phyloP scores from a whole-genome alignment of 176 grass and related monocot genomes.

The Zizania latifolia region DNA sequence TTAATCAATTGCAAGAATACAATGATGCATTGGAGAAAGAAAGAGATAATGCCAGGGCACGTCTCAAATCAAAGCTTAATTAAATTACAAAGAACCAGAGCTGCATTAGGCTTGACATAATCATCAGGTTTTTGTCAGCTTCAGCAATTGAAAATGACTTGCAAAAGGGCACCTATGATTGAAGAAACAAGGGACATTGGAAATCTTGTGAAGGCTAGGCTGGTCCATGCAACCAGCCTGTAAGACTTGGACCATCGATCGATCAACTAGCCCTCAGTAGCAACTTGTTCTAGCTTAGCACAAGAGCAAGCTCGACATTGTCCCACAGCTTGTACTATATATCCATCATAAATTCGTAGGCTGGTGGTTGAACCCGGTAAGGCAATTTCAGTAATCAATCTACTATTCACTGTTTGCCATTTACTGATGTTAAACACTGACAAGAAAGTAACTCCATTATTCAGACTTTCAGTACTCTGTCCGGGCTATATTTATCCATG shows the following conservation, averaged over 20 bases:
- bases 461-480: background rate
- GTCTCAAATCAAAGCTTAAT: background rate
- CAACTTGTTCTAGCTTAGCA: too few species aligned
- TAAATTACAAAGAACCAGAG: background rate
- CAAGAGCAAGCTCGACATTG: too few species aligned
- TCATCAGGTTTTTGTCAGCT: too few species aligned
- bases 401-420: background rate
- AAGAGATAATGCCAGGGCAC: too few species aligned
- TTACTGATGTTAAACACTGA: background rate
- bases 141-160: background rate
- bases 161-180: constrained; percentile 21
- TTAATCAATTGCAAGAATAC: too few species aligned
- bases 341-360: constrained; percentile 2
- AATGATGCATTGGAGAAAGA: too few species aligned
- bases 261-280: background rate
- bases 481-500: background rate
- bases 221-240: constrained; percentile 35
- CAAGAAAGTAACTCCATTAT: background rate
- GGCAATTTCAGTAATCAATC: background rate
- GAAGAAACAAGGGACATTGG: constrained; percentile 19
- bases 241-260: constrained; percentile 31
- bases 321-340: background rate
- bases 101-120: too few species aligned
- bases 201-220: constrained; percentile 40
- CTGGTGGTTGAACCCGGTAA: constrained; percentile 14